phyloP scores from a whole-genome alignment of 495 filamentous ascomycete genomes.

The Tuber borchii region DNA sequence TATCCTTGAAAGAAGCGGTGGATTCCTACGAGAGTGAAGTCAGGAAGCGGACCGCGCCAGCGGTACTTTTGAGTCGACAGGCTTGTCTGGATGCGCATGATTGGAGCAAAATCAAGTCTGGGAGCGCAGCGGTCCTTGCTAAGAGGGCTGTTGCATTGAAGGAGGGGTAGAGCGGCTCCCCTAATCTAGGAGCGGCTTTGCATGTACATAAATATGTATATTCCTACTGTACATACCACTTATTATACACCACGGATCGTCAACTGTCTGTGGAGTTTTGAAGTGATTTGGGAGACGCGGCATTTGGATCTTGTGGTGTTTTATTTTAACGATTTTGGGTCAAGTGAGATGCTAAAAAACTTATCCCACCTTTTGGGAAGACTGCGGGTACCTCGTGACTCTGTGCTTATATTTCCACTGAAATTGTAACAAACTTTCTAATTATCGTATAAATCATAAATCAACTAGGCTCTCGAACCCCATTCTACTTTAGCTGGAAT shows the following conservation, averaged over 20 bases:
- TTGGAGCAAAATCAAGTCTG: conserved; percentile 42
- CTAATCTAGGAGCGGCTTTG: background rate
- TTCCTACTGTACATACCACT: background rate
- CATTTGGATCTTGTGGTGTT: too few relatives aligned
- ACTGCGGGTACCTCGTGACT: too few relatives aligned
- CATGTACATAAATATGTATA: background rate
- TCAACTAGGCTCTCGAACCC: too few relatives aligned
- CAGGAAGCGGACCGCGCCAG: conserved; percentile 48
- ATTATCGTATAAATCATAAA: too few relatives aligned
- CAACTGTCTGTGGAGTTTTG: background rate
- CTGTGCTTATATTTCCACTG: too few relatives aligned
- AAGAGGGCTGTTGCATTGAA: conserved; percentile 15
- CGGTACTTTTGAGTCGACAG: conserved; percentile 53
- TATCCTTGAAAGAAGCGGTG: conserved; percentile 42
- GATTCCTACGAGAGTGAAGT: conserved; percentile 51
- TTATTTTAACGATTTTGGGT: too few relatives aligned
- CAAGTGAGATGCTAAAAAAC: too few relatives aligned
- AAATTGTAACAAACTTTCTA: too few relatives aligned
- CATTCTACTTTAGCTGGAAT: too few relatives aligned
- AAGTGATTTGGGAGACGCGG: background rate
- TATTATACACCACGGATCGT: background rate
- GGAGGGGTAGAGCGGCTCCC: background rate
- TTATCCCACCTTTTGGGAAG: too few relatives aligned
- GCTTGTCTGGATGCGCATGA: conserved; percentile 61
- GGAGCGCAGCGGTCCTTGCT: conserved; percentile 18